A percentile compares a stretch with the other conserved stretches of the same genome.
Evolutionary conservation across 1,284 basidiomycete genomes (phyloP).

Genomic region (Sporisorium scitamineum): DNA sequence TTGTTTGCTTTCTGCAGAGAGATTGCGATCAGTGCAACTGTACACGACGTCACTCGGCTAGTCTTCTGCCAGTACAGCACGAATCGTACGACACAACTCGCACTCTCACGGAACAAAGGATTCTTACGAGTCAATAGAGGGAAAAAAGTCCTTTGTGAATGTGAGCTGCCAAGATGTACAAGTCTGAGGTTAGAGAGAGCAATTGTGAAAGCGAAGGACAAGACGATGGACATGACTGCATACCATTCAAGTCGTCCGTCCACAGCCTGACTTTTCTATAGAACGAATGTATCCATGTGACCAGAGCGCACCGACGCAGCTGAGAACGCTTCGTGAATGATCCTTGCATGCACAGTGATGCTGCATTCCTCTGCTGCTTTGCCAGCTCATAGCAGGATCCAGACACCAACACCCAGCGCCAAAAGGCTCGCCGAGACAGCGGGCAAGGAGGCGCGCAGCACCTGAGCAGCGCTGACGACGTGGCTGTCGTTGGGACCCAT

Average conservation of each 20-base stretch:
- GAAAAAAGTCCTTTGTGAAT: slow-evolving; percentile 3
- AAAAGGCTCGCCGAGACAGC: slow-evolving; percentile 24
- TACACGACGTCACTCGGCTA: background rate
- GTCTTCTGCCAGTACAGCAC: background rate
- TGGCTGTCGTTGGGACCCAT: slow-evolving; percentile 41
- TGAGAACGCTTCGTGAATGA: no score
- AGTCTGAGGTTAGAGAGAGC: background rate
- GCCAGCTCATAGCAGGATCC: slow-evolving; percentile 27
- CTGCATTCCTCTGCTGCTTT: background rate
- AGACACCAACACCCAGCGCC: slow-evolving; percentile 32
- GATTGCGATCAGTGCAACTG: background rate
- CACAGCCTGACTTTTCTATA: background rate
- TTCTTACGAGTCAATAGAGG: background rate
- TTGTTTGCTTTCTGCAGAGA: background rate
- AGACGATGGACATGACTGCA: background rate
- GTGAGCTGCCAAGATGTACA: background rate
- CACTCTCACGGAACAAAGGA: background rate
- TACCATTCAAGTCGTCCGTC: background rate
- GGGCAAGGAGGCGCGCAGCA: slow-evolving; percentile 20
- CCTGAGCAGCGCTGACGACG: slow-evolving; percentile 32
- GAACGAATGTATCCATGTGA: background rate
- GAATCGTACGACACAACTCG: background rate
- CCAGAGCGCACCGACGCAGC: background rate
- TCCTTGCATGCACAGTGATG: background rate
- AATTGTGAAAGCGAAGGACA: no score